phyloP scores from a whole-genome alignment of 768 basidiomycete genomes.

The Suillus fuscotomentosus region DNA sequence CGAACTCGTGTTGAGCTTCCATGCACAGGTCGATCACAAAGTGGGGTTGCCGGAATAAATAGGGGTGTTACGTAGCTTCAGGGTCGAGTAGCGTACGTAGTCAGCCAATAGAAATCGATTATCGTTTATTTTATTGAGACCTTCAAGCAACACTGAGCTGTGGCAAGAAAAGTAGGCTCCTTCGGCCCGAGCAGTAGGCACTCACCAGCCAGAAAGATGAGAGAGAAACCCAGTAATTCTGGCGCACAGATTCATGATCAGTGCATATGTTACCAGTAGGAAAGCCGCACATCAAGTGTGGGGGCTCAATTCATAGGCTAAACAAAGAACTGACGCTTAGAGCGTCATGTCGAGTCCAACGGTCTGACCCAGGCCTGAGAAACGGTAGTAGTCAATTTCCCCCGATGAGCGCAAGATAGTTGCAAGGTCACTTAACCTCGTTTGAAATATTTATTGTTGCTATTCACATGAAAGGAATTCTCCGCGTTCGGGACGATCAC shows the following conservation, averaged over 20 bases:
- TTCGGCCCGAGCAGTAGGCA: not conserved
- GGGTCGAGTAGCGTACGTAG: too few species aligned
- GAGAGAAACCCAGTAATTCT: not conserved
- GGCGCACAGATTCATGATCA: not conserved
- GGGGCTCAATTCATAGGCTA: not conserved
- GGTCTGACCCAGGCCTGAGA: not conserved
- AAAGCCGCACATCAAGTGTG: not conserved
- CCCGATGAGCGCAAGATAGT: too few species aligned
- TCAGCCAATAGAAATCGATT: too few species aligned
- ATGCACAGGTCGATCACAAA: not conserved
- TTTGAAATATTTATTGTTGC: too few species aligned
- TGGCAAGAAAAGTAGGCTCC: not conserved
- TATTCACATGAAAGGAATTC: conserved; percentile 17
- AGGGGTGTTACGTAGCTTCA: not conserved
- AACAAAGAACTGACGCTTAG: not conserved
- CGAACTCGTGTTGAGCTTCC: not conserved
- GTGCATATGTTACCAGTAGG: not conserved
- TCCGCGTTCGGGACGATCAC: conserved; percentile 30
- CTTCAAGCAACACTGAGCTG: not conserved
- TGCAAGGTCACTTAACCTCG: too few species aligned
- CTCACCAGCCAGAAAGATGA: not conserved
- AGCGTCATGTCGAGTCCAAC: not conserved
- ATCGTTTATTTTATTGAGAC: not conserved
- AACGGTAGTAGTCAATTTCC: not conserved
- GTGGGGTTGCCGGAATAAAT: not conserved